These are phyloP conservation scores for Amanita inopinata DNA, from an alignment of 768 basidiomycete genomes.

Conservation along the genomic window DNA sequence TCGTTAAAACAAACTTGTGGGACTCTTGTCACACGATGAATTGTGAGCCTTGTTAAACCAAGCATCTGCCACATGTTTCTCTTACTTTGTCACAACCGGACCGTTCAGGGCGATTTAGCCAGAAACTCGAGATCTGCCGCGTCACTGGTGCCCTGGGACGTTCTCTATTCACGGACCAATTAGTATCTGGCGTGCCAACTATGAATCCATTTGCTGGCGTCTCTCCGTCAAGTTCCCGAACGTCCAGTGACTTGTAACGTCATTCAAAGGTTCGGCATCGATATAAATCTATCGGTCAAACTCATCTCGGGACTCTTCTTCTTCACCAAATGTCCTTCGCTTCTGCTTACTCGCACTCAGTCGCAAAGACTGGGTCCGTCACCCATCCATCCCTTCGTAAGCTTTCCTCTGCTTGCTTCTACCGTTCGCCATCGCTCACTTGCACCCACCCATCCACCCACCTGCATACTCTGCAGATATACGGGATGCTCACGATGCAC, in stretches of 20 bases:
- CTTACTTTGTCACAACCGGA: constrained; percentile 2
- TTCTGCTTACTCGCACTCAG: constrained; percentile 14
- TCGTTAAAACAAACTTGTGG: constrained; percentile 1
- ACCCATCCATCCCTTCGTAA: constrained; percentile 42
- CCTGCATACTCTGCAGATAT: constrained; percentile 37
- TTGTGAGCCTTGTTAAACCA: not conserved
- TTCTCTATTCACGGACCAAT: constrained; percentile 12
- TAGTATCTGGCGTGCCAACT: constrained; percentile 12
- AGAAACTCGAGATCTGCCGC: constrained; percentile 4
- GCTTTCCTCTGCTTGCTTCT: constrained; percentile 11
- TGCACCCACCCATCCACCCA: too few species aligned
- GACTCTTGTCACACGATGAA: constrained; percentile 4
- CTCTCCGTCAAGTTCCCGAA: constrained; percentile 35
- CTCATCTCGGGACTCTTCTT: constrained; percentile 12
- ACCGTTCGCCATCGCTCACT: too few species aligned
- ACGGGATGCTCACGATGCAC: constrained; percentile 73
- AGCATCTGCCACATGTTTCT: constrained; percentile 2
- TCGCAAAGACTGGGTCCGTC: constrained; percentile 22
- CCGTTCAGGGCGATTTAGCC: constrained; percentile 4
- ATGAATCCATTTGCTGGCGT: constrained; percentile 9
- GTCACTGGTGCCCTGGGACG: constrained; percentile 9
- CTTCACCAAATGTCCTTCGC: constrained; percentile 16
- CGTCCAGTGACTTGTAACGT: constrained; percentile 19
- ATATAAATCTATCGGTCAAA: constrained; percentile 16
- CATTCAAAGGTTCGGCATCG: constrained; percentile 17